Evolutionary conservation across 1,284 basidiomycete species (phyloP).

Genomic region (Termitomyces sp.): DNA sequence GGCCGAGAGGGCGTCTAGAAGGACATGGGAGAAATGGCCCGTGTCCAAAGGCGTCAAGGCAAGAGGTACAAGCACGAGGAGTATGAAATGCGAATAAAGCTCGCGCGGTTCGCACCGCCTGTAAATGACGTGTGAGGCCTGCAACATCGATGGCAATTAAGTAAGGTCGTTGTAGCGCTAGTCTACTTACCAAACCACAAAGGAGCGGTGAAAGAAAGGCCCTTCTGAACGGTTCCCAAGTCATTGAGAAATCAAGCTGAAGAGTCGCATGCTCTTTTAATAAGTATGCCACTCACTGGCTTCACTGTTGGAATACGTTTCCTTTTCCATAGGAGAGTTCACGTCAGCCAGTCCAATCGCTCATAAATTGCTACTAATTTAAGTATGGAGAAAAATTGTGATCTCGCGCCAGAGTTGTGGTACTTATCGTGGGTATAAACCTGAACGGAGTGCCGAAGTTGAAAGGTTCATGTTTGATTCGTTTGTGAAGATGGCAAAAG

Average conservation of each 20-base stretch:
- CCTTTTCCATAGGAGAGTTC: no score
- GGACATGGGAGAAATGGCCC: background rate
- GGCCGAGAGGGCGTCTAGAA: background rate
- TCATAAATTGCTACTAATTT: no score
- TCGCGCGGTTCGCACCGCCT: constrained; percentile 12
- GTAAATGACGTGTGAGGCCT: constrained; percentile 15
- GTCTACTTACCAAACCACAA: background rate
- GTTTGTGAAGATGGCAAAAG: no score
- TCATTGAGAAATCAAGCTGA: background rate
- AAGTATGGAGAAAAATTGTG: no score
- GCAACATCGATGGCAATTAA: background rate
- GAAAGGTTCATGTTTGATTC: no score
- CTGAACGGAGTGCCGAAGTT: no score
- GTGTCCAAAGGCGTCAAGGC: constrained; percentile 1
- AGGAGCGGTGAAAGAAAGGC: background rate
- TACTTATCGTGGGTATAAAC: no score
- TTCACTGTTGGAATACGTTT: no score
- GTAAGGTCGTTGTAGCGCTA: background rate
- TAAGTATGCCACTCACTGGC: no score
- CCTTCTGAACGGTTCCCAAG: background rate
- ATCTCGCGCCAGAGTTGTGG: no score
- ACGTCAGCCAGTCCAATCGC: no score
- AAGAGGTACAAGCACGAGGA: constrained; percentile 12
- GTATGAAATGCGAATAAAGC: constrained; percentile 5
- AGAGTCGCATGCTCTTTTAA: no score